These are phyloP conservation scores for Phytophthora hibernalis DNA, from an alignment of 352 stramenopile genomes.

Conservation along the genomic window DNA sequence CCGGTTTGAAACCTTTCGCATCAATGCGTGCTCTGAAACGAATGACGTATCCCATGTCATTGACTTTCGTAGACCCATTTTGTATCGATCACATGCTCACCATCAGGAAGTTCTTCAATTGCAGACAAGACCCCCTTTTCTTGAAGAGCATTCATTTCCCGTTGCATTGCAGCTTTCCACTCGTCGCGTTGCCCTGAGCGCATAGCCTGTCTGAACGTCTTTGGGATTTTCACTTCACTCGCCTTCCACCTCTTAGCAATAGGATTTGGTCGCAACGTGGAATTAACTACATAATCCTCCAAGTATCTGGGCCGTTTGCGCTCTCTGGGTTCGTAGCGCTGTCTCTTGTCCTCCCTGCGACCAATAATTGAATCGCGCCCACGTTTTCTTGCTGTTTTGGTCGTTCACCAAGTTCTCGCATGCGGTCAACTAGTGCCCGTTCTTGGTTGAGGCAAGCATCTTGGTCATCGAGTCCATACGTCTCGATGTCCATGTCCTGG, in stretches of 20 bases:
- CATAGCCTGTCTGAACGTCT: neutral
- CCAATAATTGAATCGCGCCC: conserved; percentile 1
- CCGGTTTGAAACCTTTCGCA: neutral
- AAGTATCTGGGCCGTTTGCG: conserved; percentile 10
- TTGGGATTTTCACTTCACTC: neutral
- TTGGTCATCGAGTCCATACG: conserved; percentile 1
- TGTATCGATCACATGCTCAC: conserved; percentile 2
- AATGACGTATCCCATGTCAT: neutral
- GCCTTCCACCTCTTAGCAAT: conserved; percentile 1
- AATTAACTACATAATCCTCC: conserved; percentile 14
- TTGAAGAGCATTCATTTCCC: neutral
- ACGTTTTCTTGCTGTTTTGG: neutral
- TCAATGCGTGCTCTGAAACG: neutral
- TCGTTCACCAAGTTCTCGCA: neutral
- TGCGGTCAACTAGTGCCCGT: neutral
- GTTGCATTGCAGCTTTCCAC: neutral
- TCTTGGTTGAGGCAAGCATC: neutral
- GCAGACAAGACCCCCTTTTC: too few species aligned
- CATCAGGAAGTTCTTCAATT: conserved; percentile 1
- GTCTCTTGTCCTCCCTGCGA: conserved; percentile 3
- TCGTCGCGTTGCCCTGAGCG: neutral
- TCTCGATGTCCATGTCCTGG: conserved; percentile 6
- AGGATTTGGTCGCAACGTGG: neutral
- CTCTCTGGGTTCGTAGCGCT: conserved; percentile 6
- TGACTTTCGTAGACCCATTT: conserved; percentile 6